Evolutionary conservation across 1,284 basidiomycete species (phyloP).

Genomic region (Puccinia sorghi): DNA sequence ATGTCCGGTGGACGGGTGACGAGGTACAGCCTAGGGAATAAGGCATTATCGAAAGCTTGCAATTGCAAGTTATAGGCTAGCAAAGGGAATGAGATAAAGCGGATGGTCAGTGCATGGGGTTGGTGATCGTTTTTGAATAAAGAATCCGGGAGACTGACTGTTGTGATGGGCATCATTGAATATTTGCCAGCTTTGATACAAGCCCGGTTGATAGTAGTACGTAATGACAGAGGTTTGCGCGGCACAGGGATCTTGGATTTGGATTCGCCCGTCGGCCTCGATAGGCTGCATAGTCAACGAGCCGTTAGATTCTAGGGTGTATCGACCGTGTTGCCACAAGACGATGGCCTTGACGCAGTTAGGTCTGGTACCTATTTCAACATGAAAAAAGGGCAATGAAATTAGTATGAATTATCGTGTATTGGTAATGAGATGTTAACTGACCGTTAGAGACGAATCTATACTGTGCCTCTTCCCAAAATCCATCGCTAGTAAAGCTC

Average conservation of each 20-base stretch:
- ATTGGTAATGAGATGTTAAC: conserved; percentile 23
- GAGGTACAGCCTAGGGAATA: conserved; percentile 43
- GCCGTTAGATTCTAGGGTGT: conserved; percentile 54
- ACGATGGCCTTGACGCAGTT: conserved; percentile 56
- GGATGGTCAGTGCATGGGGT: not conserved
- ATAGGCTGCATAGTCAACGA: conserved; percentile 53
- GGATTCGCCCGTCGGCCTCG: conserved; percentile 52
- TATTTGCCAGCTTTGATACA: conserved; percentile 44
- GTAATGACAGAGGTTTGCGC: conserved; percentile 49
- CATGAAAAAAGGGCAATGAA: not conserved
- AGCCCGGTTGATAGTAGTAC: conserved; percentile 51
- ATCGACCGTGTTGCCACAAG: conserved; percentile 58
- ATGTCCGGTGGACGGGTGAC: conserved; percentile 38
- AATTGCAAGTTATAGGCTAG: conserved; percentile 44
- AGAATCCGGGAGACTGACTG: not conserved
- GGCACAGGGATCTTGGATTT: conserved; percentile 52
- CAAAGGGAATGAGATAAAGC: conserved; percentile 3
- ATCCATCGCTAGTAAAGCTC: conserved; percentile 57
- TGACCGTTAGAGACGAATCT: conserved; percentile 55
- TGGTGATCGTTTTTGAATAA: not conserved
- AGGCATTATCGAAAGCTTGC: conserved; percentile 42
- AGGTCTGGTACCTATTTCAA: conserved; percentile 51
- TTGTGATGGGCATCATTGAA: conserved; percentile 47
- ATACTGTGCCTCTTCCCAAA: conserved; percentile 57
- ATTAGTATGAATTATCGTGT: not conserved